Evolutionary conservation across 2,329 filamentous ascomycete species (phyloP).

Genomic region (Metarhizium brunneum): DNA sequence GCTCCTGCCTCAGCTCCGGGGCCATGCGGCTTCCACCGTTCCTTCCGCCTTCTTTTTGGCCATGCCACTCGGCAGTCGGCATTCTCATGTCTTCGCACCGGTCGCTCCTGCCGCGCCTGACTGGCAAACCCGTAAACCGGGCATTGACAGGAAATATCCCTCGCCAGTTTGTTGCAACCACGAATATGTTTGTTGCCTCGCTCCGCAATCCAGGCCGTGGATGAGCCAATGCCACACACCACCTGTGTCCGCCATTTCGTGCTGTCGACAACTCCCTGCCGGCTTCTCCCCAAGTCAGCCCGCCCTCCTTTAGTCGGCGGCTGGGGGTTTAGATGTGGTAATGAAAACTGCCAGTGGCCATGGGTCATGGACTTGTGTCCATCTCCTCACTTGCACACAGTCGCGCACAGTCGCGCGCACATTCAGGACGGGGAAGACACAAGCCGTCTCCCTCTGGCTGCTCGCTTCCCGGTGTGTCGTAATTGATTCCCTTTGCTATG

Average conservation of each 20-base stretch:
- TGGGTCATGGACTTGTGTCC: background rate
- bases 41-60: background rate
- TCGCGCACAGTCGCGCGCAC: no score
- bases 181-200: background rate
- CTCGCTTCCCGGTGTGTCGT: background rate
- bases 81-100: background rate
- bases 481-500: background rate
- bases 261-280: background rate
- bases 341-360: constrained; percentile 7
- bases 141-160: background rate
- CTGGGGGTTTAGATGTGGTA: constrained; percentile 8
- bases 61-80: background rate
- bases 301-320: background rate
- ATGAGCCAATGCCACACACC: background rate
- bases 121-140: background rate
- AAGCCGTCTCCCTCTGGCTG: background rate
- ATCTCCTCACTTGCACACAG: background rate
- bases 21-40: background rate
- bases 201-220: background rate
- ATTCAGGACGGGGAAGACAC: no score
- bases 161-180: background rate
- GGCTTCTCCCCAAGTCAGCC: background rate
- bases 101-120: background rate
- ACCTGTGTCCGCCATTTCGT: constrained; percentile 1
- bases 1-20: background rate